Percentiles rank a stretch among this genome's conserved stretches.
Conservation (phyloP, 2,329 filamentous ascomycete genomes). For the Neopestalotiopsis sp. region DNA sequence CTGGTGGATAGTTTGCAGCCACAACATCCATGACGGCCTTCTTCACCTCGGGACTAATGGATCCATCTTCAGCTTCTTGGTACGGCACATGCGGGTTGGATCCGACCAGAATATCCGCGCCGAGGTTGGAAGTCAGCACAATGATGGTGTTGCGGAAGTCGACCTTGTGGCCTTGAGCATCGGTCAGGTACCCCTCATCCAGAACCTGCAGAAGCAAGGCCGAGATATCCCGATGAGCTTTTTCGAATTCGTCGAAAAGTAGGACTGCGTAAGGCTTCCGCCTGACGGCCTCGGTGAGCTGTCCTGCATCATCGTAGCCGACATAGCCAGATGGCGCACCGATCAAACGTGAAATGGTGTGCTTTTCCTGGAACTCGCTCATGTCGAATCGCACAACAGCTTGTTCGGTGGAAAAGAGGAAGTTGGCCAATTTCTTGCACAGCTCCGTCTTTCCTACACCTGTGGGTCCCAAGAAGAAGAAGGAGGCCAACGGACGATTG, state of each 20-base stretch:
- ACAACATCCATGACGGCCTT: constrained; percentile 90
- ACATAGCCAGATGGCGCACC: constrained; percentile 94
- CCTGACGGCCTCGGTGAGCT: constrained; percentile 92
- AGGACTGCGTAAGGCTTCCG: constrained; percentile 95
- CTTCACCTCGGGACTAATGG: constrained; percentile 76
- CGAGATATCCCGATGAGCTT: constrained; percentile 94
- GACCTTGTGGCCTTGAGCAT: constrained; percentile 93
- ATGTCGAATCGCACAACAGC: constrained; percentile 96
- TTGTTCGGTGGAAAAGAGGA: constrained; percentile 90
- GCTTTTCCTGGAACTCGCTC: constrained; percentile 97
- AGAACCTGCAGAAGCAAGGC: constrained; percentile 91
- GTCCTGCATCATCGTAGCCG: constrained; percentile 95
- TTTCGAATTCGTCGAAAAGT: constrained; percentile 97
- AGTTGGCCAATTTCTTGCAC: constrained; percentile 92
- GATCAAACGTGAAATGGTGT: constrained; percentile 91
- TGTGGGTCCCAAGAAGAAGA: constrained; percentile 97
- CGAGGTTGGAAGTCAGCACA: constrained; percentile 93
- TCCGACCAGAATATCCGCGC: constrained; percentile 87
- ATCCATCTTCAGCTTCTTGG: constrained; percentile 66
- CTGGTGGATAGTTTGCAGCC: constrained; percentile 75
- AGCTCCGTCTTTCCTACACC: constrained; percentile 97
- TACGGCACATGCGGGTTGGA: constrained; percentile 70
- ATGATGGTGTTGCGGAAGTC: constrained; percentile 98
- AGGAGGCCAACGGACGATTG: constrained; percentile 88
- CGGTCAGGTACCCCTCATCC: constrained; percentile 94